Evolutionary conservation across 2,329 filamentous ascomycete genomes (phyloP).

Genomic region (Pleurostoma richardsiae): DNA sequence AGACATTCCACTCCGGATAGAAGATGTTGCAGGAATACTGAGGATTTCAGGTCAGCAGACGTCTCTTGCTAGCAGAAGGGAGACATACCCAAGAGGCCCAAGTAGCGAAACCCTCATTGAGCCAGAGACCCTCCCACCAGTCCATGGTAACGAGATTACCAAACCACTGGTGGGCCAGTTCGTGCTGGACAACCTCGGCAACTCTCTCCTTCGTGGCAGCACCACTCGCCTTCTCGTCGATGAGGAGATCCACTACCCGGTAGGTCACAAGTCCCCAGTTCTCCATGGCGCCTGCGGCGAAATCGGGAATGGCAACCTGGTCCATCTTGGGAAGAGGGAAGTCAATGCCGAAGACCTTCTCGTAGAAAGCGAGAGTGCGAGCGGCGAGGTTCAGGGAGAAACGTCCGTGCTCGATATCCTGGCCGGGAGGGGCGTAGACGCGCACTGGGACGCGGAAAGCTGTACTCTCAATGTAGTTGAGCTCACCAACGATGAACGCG

Average conservation of each 20-base stretch:
- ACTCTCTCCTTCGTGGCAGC: constrained; percentile 88
- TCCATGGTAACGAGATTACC: constrained; percentile 91
- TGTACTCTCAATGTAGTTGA: constrained; percentile 90
- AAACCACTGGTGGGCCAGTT: constrained; percentile 92
- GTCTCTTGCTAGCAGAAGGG: not conserved
- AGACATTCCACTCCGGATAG: constrained; percentile 98
- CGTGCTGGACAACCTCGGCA: constrained; percentile 93
- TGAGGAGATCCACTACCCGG: constrained; percentile 82
- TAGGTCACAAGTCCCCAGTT: constrained; percentile 98
- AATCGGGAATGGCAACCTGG: constrained; percentile 94
- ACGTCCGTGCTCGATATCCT: constrained; percentile 83
- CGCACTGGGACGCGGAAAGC: constrained; percentile 87
- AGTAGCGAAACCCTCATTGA: constrained; percentile 87
- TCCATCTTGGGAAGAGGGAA: constrained; percentile 94
- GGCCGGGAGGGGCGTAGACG: constrained; percentile 88
- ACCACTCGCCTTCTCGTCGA: constrained; percentile 88
- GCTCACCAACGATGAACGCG: constrained; percentile 89
- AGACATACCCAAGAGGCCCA: constrained; percentile 62
- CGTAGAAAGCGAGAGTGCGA: constrained; percentile 87
- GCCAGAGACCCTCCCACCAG: constrained; percentile 89
- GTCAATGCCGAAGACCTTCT: constrained; percentile 83
- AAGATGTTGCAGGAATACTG: constrained; percentile 87
- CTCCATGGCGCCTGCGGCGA: constrained; percentile 94
- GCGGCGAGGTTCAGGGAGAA: constrained; percentile 90
- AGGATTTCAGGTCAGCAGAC: constrained; percentile 25